Evolutionary conservation across 2,329 filamentous ascomycete genomes (phyloP).

Genomic region (Ceratocystis variospora): DNA sequence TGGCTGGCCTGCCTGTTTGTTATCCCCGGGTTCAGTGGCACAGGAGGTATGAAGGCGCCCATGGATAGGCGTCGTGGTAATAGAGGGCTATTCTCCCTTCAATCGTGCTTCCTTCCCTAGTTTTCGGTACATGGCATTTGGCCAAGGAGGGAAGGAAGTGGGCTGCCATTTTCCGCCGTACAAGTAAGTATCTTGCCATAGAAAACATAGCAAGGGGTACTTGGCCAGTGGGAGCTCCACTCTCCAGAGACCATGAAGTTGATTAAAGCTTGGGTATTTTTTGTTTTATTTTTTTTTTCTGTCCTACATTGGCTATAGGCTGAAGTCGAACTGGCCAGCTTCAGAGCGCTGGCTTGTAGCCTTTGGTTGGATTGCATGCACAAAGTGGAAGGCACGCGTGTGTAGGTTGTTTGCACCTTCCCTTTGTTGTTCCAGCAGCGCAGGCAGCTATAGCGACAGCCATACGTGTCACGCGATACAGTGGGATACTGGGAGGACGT

Average conservation of each 20-base stretch:
- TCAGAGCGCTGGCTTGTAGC: not conserved
- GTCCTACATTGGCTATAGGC: too few species aligned
- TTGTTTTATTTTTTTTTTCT: too few species aligned
- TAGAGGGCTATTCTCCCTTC: not conserved
- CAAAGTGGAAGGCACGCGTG: not conserved
- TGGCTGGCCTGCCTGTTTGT: not conserved
- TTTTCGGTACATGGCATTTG: constrained; percentile 8
- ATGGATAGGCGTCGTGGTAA: not conserved
- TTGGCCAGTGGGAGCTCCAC: not conserved
- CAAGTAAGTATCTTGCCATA: not conserved
- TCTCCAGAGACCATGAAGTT: too few species aligned
- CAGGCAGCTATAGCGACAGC: not conserved
- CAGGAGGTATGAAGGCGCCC: not conserved
- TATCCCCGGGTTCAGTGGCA: not conserved
- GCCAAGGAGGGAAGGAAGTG: not conserved
- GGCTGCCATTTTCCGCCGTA: not conserved
- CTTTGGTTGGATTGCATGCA: not conserved
- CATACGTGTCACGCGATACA: not conserved
- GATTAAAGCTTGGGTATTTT: too few species aligned
- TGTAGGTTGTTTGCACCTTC: not conserved
- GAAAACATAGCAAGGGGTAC: not conserved
- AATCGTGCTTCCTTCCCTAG: constrained; percentile 5
- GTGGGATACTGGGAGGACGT: not conserved
- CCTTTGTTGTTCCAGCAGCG: not conserved
- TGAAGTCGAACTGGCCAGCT: too few species aligned